Base-by-base conservation (phyloP, 108 stramenopile species). In the Stephanodiscus triporus region DNA sequence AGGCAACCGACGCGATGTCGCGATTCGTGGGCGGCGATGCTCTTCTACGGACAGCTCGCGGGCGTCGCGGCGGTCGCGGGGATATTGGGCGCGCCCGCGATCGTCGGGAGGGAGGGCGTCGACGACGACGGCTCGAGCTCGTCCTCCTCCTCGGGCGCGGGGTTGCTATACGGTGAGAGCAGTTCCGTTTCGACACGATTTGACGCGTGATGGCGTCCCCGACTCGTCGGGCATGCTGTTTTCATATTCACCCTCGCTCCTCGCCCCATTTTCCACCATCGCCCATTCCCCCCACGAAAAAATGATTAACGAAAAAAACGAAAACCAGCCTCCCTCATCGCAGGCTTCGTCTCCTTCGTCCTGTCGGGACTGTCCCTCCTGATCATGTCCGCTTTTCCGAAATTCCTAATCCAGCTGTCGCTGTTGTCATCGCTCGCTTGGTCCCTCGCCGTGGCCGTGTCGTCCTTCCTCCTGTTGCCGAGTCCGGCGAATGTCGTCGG, bases 331-430 rank as follows among this genome's bases (percentile, higher is more conserved):
- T 49, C 65, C 43, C 24, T 55, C 49, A n/a, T 57, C 9, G 54
- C 76, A 13, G 83, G 79, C 22, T 54, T 77, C 14, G 34, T 62
- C 42, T 59, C 84, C 29, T 59, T 89, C 36, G 81, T 45, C 6
- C 45, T 92, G 10, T 78, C 85, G 9, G 60, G 81, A 6, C 22
- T 85, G 16, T 70, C 89, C 23, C 76, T 94, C 20, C n/a, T 50
- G 26, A 47, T 90, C 63, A 94, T 94, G 93, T 85, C 89, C 66
- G 42, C 66, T 17, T 85, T 79, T 66, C 86, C 89, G 30, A 77
- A 75, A 42, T 29, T 63, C 29, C 70, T 91, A 34, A 85, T 94
- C 66, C 88, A 94, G 54, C 60, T 82, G 10, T 80, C 87, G 2
- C 76, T 94, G 10, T 45, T 89, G 23, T 85, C 89, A 66, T 76